Evolutionary conservation across 2,329 filamentous ascomycete species (phyloP), one percentile per base, ranked within the genome.

Genomic region (Incumbomyces delicatus): DNA sequence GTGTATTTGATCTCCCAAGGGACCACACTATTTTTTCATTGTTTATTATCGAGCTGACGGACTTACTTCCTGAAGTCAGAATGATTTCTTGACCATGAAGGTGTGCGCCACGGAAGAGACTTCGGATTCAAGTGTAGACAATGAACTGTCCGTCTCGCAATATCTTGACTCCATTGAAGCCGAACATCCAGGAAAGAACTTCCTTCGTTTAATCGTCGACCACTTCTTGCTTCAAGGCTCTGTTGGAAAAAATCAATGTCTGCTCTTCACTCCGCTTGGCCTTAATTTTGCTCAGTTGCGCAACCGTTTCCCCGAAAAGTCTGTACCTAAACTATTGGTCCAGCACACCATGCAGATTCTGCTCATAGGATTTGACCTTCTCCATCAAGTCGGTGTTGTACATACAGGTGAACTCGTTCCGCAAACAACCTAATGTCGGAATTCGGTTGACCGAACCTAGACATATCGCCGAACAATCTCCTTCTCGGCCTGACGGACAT

Each of bases 391-490:
- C 0, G 40, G 61, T 7, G 37, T 57, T 1, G 55, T 61, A 0
- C 61, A 67, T 40, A 65, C 60, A 44, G 58, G 60, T 61, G 55
- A 31, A 43, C 22, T 4, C 22, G 22, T 27, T 43, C 32, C 22
- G 22, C 22, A 27, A 27, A 5, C 22, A 27, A 27, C 22, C 22
- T 27, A 4, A 27, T 8, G 5, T 27, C 22, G 22, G 22, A 27
- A 27, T 27, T 27, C 22, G 22, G 8, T 27, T 27, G 22, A 27
- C 33, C 33, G 17, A 36, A 31, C 42, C 30, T 16, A 65, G 68
- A 71, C 57, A 57, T 71, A 47, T 71, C 70, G 46, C 62, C 67
- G 11, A 62, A 68, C 39, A 71, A 70, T 33, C 66, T 70, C 38
- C 61, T 70, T 48, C 54, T 66, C 45, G 51, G 45, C 0, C 59